Percentiles rank a stretch among this genome's conserved stretches.
Conservation (phyloP, 768 basidiomycete species). For the Basidioascus undulatus region DNA sequence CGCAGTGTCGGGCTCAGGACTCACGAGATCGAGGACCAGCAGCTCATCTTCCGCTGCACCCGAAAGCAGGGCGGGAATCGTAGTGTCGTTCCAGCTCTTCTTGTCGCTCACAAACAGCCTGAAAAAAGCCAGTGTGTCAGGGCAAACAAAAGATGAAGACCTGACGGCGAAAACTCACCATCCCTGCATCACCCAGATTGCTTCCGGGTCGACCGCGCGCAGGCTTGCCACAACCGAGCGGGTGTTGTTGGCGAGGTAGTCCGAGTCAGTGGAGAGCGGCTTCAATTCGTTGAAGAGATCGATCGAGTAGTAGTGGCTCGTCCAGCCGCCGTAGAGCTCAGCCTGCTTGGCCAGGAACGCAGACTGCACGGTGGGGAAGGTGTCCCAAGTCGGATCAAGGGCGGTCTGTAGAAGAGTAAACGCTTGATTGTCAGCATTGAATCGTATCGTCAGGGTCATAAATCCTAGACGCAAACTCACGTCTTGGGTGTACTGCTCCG, state of each 20-base stretch:
- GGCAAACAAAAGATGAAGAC: no score
- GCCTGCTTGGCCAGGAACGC: constrained; percentile 22
- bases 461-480: no score
- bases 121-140: no score
- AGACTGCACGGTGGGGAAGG: constrained; percentile 20
- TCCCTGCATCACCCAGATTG: constrained; percentile 24
- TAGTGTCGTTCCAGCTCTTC: no score
- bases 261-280: constrained; percentile 18
- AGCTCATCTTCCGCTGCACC: constrained; percentile 19
- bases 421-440: no score
- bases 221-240: constrained; percentile 20
- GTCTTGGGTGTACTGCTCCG: constrained; percentile 17
- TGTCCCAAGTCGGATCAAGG: constrained; percentile 22
- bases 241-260: constrained; percentile 19
- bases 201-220: constrained; percentile 21
- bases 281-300: constrained; percentile 26
- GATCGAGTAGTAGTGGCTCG: constrained; percentile 24
- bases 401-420: no score
- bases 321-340: constrained; percentile 20
- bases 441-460: no score
- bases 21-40: constrained; percentile 24
- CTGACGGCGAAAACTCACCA: constrained; percentile 22
- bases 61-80: no score
- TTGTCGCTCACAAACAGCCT: no score
- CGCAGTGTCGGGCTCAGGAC: no score